A percentile compares a stretch with the other conserved stretches of the same genome.
Evolutionary conservation across 2,329 filamentous ascomycete species (phyloP).

Genomic region (Colletotrichum sojae): DNA sequence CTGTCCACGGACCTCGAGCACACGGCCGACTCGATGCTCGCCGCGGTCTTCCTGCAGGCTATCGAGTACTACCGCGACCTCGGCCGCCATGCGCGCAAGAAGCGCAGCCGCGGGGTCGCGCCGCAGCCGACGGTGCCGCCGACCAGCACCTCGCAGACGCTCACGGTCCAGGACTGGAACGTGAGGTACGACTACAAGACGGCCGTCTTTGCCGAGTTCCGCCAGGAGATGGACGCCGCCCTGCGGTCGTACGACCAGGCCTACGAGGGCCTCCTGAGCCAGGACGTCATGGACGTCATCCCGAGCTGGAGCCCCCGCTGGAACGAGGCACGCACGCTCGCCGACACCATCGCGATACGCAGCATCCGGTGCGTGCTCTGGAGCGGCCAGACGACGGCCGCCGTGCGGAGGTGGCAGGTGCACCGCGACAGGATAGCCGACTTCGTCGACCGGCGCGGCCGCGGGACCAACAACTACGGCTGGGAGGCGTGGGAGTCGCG

Average conservation of each 20-base stretch:
- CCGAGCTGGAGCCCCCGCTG: slow-evolving; percentile 92
- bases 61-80: slow-evolving; percentile 95
- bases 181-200: slow-evolving; percentile 96
- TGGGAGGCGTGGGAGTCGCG: slow-evolving; percentile 95
- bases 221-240: slow-evolving; percentile 92
- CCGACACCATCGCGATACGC: slow-evolving; percentile 85
- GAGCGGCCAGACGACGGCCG: slow-evolving; percentile 82
- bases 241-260: slow-evolving; percentile 88
- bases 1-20: slow-evolving; percentile 79
- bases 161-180: slow-evolving; percentile 92
- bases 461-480: slow-evolving; percentile 89
- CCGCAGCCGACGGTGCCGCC: slow-evolving; percentile 88
- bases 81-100: slow-evolving; percentile 91
- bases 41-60: slow-evolving; percentile 79
- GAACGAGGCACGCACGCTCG: slow-evolving; percentile 91
- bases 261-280: slow-evolving; percentile 85
- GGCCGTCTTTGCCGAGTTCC: slow-evolving; percentile 90
- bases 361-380: slow-evolving; percentile 87
- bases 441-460: slow-evolving; percentile 85
- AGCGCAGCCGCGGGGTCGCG: slow-evolving; percentile 83
- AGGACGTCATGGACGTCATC: slow-evolving; percentile 89
- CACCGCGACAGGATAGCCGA: slow-evolving; percentile 83
- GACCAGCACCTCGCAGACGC: slow-evolving; percentile 86
- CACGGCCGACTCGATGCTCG: slow-evolving; percentile 81
- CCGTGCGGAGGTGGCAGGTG: slow-evolving; percentile 83